Conservation (phyloP, 1,139 yeast genomes). For the Suhomyces maxii region DNA sequence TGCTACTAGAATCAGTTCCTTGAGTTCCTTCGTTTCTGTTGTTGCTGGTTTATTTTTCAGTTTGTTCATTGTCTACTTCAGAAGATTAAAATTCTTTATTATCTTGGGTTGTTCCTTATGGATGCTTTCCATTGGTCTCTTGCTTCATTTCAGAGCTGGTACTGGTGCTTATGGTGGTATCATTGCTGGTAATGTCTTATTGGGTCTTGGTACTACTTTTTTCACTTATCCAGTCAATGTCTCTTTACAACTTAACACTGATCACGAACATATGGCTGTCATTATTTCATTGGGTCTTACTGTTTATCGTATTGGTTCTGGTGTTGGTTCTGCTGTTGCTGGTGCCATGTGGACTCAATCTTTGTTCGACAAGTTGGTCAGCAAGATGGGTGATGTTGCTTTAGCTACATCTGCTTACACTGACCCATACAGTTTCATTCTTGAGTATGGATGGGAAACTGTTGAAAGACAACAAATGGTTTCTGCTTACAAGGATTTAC, state of each 20-base stretch:
- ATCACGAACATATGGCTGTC: conserved; percentile 42
- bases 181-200: conserved; percentile 32
- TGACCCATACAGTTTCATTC: conserved; percentile 29
- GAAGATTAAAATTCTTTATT: conserved; percentile 33
- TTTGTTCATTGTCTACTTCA: conserved; percentile 29
- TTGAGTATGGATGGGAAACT: conserved; percentile 32
- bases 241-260: conserved; percentile 33
- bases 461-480: conserved; percentile 33
- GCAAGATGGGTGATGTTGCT: conserved; percentile 21
- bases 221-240: conserved; percentile 37
- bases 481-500: conserved; percentile 34
- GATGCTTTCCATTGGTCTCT: conserved; percentile 38
- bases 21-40: conserved; percentile 35
- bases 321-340: conserved; percentile 36
- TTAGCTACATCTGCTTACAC: conserved; percentile 30
- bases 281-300: conserved; percentile 34
- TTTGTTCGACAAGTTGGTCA: conserved; percentile 20
- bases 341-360: conserved; percentile 43
- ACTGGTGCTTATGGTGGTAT: conserved; percentile 31
- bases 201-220: conserved; percentile 42
- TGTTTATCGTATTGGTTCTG: conserved; percentile 36
- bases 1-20: conserved; percentile 37
- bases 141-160: conserved; percentile 35
- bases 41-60: conserved; percentile 37
- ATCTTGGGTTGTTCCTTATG: conserved; percentile 35